A percentile compares a stretch with the other conserved stretches of the same genome.
phyloP scores from a whole-genome alignment of 2,329 filamentous ascomycete genomes.

The Diplodia sapinea region DNA sequence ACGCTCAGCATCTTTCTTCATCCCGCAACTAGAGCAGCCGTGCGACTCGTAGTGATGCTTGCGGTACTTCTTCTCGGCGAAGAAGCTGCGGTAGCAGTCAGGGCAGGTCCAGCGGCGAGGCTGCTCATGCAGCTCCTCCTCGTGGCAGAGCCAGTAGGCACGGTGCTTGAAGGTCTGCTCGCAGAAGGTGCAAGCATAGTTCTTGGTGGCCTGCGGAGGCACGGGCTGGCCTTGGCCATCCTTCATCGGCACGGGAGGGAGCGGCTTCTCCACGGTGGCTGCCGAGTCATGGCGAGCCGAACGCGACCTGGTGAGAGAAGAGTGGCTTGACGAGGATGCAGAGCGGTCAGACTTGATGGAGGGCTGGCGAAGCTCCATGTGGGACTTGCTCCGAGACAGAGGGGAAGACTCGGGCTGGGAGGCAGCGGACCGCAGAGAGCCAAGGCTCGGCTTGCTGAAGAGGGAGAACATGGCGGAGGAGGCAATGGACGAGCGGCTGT shows the following conservation, averaged over 20 bases:
- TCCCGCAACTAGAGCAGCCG: conserved; percentile 63
- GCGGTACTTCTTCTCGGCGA: conserved; percentile 71
- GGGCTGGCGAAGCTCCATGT: conserved; percentile 18
- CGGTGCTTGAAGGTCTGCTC: conserved; percentile 72
- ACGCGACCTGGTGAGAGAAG: conserved; percentile 5
- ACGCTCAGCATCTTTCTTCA: conserved; percentile 53
- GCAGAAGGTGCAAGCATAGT: conserved; percentile 55
- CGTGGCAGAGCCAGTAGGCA: conserved; percentile 73
- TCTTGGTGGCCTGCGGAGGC: conserved; percentile 37
- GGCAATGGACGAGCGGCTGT: conserved; percentile 10
- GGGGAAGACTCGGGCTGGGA: background rate
- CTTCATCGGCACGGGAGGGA: conserved; percentile 23
- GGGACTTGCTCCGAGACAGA: conserved; percentile 21
- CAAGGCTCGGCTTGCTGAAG: conserved; percentile 18
- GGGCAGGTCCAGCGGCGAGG: conserved; percentile 71
- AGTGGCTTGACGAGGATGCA: conserved; percentile 4
- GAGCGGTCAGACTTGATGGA: conserved; percentile 22
- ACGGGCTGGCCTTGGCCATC: conserved; percentile 7
- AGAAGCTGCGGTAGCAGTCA: conserved; percentile 71
- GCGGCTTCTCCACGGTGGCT: conserved; percentile 12
- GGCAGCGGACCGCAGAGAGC: conserved; percentile 5
- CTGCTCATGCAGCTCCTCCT: conserved; percentile 72
- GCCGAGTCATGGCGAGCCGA: conserved; percentile 27
- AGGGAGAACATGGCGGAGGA: conserved; percentile 27
- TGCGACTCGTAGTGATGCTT: conserved; percentile 71